Evolutionary conservation across 2,329 filamentous ascomycete genomes (phyloP).

Genomic region (Fusarium devonianum): DNA sequence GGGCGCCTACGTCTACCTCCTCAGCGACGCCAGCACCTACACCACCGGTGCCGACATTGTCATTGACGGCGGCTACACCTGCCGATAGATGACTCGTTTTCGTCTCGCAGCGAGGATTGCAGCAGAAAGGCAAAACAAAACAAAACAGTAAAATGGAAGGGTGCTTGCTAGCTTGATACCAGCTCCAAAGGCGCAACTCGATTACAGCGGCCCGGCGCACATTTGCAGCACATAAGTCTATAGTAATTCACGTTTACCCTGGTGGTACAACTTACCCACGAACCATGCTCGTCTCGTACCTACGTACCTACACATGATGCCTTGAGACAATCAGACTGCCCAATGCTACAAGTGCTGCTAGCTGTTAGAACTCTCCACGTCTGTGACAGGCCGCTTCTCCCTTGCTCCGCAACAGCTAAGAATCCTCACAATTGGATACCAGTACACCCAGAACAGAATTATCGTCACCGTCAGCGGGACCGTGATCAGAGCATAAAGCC

Average conservation of each 20-base stretch:
- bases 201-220: neutral
- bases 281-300: neutral
- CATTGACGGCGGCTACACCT: slow-evolving; percentile 74
- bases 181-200: neutral
- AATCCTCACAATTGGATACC: too few species aligned
- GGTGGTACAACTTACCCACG: neutral
- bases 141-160: slow-evolving; percentile 2
- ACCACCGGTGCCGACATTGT: slow-evolving; percentile 75
- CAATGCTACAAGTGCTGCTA: too few species aligned
- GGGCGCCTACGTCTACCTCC: slow-evolving; percentile 79
- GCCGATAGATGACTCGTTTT: slow-evolving; percentile 47
- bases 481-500: too few species aligned
- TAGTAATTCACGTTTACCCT: neutral
- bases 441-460: too few species aligned
- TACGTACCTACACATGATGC: too few species aligned
- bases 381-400: too few species aligned
- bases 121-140: too few species aligned
- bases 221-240: neutral
- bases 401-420: too few species aligned
- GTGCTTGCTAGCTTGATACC: slow-evolving; percentile 20
- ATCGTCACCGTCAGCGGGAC: too few species aligned
- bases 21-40: slow-evolving; percentile 77
- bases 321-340: neutral
- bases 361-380: too few species aligned
- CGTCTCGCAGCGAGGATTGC: too few species aligned